Percentiles rank a stretch among this genome's conserved stretches.
Conservation (phyloP, 768 basidiomycete genomes). For the Mycena latifolia region DNA sequence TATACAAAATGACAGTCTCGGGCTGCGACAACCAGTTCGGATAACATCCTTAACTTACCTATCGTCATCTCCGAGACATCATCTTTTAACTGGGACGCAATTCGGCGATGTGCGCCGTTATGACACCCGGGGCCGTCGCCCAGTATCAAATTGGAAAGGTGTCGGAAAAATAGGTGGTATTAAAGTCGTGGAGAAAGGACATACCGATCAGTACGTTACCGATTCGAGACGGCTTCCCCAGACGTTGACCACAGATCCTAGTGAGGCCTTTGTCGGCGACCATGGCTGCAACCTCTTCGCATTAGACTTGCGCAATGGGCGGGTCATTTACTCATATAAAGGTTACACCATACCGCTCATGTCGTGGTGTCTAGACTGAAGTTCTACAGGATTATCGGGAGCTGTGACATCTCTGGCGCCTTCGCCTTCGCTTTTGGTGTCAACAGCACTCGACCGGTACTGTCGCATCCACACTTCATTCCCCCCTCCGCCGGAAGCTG, state of each 20-base stretch:
- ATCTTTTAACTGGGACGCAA: slow-evolving; percentile 79
- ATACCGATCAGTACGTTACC: slow-evolving; percentile 70
- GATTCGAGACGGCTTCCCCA: background rate
- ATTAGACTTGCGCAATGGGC: slow-evolving; percentile 78
- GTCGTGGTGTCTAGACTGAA: background rate
- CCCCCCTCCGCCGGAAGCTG: slow-evolving; percentile 60
- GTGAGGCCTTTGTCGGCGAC: slow-evolving; percentile 77
- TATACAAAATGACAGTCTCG: slow-evolving; percentile 82
- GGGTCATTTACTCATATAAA: slow-evolving; percentile 74
- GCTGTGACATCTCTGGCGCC: slow-evolving; percentile 74
- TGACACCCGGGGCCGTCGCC: slow-evolving; percentile 78
- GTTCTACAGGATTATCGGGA: slow-evolving; percentile 73
- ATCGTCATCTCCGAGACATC: slow-evolving; percentile 50
- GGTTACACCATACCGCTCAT: slow-evolving; percentile 43
- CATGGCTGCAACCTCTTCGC: slow-evolving; percentile 72
- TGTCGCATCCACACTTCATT: slow-evolving; percentile 75
- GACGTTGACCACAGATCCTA: slow-evolving; percentile 20
- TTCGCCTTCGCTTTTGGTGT: slow-evolving; percentile 66
- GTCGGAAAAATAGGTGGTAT: slow-evolving; percentile 74
- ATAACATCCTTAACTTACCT: slow-evolving; percentile 78
- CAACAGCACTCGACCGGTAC: slow-evolving; percentile 77
- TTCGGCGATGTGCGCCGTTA: slow-evolving; percentile 82
- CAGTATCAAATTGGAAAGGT: slow-evolving; percentile 75
- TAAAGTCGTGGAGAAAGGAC: slow-evolving; percentile 67
- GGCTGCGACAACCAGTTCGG: slow-evolving; percentile 82